A percentile compares a stretch with the other conserved stretches of the same genome.
Evolutionary conservation across 331 rosid species (phyloP).

Genomic region (Acacia pycnantha): DNA sequence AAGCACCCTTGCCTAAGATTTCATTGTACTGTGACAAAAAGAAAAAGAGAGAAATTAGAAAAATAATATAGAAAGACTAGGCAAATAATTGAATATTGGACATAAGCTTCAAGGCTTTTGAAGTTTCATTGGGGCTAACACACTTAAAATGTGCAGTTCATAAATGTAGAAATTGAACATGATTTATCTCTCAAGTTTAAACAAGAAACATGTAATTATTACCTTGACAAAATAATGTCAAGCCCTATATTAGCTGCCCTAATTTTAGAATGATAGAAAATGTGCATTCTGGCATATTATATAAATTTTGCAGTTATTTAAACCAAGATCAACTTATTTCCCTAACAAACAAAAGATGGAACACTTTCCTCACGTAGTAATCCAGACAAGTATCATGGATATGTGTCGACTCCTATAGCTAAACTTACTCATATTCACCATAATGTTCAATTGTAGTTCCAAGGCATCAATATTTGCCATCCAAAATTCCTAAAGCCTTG

Average conservation of each 20-base stretch:
- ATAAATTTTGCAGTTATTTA: background rate
- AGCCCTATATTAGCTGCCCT: background rate
- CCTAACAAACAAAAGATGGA: background rate
- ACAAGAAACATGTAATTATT: background rate
- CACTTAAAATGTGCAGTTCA: background rate
- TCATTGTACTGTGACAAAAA: conserved; percentile 71
- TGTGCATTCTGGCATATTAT: background rate
- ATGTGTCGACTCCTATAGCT: conserved; percentile 10
- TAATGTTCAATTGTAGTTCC: background rate
- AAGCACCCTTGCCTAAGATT: conserved; percentile 93
- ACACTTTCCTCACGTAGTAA: background rate
- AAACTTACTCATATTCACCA: conserved; percentile 15
- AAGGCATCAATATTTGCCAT: background rate
- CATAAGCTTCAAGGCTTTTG: background rate
- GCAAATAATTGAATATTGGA: conserved; percentile 21
- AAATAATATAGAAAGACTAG: conserved; percentile 33
- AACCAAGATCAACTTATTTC: no score
- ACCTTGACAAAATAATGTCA: background rate
- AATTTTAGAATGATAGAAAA: background rate
- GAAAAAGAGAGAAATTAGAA: conserved; percentile 6
- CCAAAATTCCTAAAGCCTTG: background rate
- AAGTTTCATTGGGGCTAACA: background rate
- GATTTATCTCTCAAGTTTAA: background rate
- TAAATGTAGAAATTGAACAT: background rate
- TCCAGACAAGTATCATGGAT: background rate